Conservation (phyloP, 2,329 filamentous ascomycete species). For the Cladorrhinum sp. region DNA sequence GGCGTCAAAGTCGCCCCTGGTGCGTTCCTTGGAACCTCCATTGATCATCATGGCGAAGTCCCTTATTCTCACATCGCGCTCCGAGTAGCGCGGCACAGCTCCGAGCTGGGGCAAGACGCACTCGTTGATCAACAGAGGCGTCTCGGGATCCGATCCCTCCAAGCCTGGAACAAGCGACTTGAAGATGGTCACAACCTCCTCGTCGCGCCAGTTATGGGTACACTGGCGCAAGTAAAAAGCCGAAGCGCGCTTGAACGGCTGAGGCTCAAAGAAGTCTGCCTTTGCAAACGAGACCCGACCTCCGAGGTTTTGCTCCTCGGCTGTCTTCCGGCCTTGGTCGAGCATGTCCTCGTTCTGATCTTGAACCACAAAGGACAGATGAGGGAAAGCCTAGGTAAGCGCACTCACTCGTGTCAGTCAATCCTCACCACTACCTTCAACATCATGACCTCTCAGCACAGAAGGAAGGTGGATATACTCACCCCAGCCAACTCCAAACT, state of each 20-base stretch:
- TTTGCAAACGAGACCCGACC: background rate
- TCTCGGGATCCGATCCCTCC: background rate
- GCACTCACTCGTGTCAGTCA: too few species aligned
- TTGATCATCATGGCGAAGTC: background rate
- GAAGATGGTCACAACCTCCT: background rate
- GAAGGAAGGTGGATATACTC: background rate
- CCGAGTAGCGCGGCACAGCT: background rate
- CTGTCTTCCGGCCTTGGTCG: background rate
- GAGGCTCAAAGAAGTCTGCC: constrained; percentile 1
- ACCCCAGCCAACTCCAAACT: background rate
- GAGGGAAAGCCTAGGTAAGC: background rate
- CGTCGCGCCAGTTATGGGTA: background rate
- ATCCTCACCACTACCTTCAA: too few species aligned
- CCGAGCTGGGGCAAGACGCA: background rate
- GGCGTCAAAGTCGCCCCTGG: background rate
- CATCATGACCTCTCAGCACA: background rate
- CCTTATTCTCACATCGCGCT: background rate
- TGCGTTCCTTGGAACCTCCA: background rate
- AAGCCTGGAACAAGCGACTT: background rate
- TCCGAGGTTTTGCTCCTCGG: background rate
- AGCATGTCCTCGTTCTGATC: background rate
- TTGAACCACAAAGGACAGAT: background rate
- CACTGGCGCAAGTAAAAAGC: background rate
- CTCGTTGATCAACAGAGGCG: background rate
- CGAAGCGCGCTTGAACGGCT: background rate